phyloP scores from a whole-genome alignment of 768 basidiomycete genomes.

The Lyophyllum atratum region DNA sequence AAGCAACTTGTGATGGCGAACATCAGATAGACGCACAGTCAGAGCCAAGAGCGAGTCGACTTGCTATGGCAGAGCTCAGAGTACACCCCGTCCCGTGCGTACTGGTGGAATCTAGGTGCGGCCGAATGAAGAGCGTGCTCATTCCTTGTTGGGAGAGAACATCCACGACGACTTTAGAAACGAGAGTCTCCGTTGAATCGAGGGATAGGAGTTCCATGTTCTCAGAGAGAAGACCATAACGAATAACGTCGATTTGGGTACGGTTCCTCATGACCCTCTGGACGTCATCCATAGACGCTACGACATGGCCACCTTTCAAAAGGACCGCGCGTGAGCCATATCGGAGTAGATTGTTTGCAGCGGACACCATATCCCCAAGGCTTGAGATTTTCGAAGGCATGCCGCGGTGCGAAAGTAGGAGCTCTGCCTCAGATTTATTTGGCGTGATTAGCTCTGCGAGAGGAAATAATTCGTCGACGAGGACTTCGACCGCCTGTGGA shows the following conservation, averaged over 20 bases:
- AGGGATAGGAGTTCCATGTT: constrained; percentile 65
- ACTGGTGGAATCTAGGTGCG: constrained; percentile 62
- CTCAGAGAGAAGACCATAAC: constrained; percentile 48
- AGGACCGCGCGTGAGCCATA: constrained; percentile 62
- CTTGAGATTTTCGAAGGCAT: constrained; percentile 35
- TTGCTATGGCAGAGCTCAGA: constrained; percentile 79
- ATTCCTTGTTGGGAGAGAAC: constrained; percentile 47
- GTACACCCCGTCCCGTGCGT: constrained; percentile 97
- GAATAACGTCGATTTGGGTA: constrained; percentile 38
- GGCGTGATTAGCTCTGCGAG: constrained; percentile 77
- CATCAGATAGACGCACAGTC: constrained; percentile 31
- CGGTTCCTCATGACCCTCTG: constrained; percentile 25
- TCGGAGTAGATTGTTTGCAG: constrained; percentile 48
- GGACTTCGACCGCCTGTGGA: constrained; percentile 57
- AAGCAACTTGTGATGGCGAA: not conserved
- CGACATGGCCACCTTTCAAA: constrained; percentile 85
- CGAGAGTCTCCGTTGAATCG: constrained; percentile 18
- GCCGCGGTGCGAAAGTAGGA: constrained; percentile 51
- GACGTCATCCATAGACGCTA: constrained; percentile 47
- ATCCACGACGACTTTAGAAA: constrained; percentile 57
- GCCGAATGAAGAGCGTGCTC: constrained; percentile 57
- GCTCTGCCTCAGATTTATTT: constrained; percentile 79
- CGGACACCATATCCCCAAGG: constrained; percentile 62
- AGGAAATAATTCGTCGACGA: constrained; percentile 70
- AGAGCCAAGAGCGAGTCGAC: constrained; percentile 57